Evolutionary conservation across 768 basidiomycete species (phyloP).

Genomic region (Floccularia luteovirens): DNA sequence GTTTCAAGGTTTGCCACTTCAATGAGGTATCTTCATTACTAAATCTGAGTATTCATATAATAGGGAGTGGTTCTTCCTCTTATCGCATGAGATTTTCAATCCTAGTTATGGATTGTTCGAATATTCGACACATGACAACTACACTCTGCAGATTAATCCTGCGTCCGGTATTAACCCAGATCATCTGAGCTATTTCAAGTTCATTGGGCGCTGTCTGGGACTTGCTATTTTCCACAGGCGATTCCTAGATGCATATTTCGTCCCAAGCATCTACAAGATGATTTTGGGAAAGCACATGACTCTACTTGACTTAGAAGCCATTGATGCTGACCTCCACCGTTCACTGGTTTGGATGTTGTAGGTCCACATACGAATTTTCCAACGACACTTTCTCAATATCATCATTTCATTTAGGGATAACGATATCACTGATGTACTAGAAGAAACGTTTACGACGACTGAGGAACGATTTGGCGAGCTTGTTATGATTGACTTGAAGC

Average conservation of each 20-base stretch:
- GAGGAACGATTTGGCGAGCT: constrained; percentile 75
- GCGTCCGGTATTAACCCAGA: constrained; percentile 72
- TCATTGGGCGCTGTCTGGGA: constrained; percentile 69
- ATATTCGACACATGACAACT: constrained; percentile 75
- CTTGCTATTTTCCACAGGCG: constrained; percentile 73
- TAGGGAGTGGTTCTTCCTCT: constrained; percentile 83
- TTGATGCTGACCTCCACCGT: constrained; percentile 62
- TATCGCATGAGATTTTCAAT: constrained; percentile 80
- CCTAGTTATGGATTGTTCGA: constrained; percentile 79
- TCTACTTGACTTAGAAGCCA: constrained; percentile 58
- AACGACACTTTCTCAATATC: not conserved
- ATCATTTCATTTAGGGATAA: constrained; percentile 69
- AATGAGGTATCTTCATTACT: no score
- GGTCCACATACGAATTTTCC: constrained; percentile 18
- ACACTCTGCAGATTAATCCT: constrained; percentile 75
- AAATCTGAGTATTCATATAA: no score
- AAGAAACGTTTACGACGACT: constrained; percentile 64
- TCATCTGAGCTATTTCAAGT: constrained; percentile 75
- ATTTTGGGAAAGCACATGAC: constrained; percentile 54
- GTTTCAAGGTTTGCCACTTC: constrained; percentile 48
- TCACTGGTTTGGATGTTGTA: constrained; percentile 74
- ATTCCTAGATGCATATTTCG: constrained; percentile 76
- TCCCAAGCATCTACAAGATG: constrained; percentile 77
- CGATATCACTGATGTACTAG: constrained; percentile 66
- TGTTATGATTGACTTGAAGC: constrained; percentile 57